These are phyloP conservation scores for Phytomonas francai DNA, from an alignment of 208 protist genomes.

Conservation along the genomic window DNA sequence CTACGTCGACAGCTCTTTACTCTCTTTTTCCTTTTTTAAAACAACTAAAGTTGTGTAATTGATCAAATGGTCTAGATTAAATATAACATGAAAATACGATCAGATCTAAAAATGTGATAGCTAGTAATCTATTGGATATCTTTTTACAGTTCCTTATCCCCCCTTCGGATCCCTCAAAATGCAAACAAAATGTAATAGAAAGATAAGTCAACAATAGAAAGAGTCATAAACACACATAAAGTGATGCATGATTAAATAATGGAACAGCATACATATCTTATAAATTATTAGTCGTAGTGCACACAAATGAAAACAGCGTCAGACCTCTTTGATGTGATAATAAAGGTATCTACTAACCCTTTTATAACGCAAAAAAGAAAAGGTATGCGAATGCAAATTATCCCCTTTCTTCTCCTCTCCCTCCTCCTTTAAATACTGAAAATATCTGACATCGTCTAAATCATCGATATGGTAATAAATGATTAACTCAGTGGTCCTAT, in stretches of 20 bases:
- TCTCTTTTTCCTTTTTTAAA: not conserved
- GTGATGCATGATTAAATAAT: constrained; percentile 5
- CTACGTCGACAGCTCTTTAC: not conserved
- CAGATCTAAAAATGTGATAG: constrained; percentile 7
- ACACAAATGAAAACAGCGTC: too few relatives aligned
- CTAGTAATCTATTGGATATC: constrained; percentile 5
- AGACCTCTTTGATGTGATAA: too few relatives aligned
- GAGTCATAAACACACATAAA: not conserved
- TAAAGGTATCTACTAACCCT: too few relatives aligned
- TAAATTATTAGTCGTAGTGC: too few relatives aligned
- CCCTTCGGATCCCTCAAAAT: not conserved
- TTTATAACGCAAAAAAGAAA: too few relatives aligned
- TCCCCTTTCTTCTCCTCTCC: too few relatives aligned
- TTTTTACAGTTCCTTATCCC: constrained; percentile 8
- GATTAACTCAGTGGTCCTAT: too few relatives aligned
- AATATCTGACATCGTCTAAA: too few relatives aligned
- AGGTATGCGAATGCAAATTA: too few relatives aligned
- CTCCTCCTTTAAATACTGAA: too few relatives aligned
- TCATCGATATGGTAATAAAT: too few relatives aligned
- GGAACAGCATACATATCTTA: too few relatives aligned
- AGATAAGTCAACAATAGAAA: constrained; percentile 9
- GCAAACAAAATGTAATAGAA: not conserved
- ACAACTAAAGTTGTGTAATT: not conserved
- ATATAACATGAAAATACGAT: not conserved
- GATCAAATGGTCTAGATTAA: not conserved